Evolutionary conservation across 1,284 basidiomycete genomes (phyloP), one percentile per base, ranked within the genome.

Genomic region (Apiotrichum gamsii): DNA sequence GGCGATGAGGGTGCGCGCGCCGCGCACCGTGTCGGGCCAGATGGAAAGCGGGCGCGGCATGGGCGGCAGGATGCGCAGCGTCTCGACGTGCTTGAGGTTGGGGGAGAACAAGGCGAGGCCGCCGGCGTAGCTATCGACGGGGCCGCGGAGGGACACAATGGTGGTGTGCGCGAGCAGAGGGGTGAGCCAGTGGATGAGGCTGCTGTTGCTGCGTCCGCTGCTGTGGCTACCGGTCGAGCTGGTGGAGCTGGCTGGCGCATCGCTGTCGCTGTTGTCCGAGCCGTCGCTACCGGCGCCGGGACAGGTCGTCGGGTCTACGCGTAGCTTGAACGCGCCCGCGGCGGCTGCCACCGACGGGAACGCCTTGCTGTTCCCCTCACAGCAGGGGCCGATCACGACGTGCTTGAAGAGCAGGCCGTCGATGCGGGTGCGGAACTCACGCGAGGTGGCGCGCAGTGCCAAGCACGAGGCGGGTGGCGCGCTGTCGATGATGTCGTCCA

Each of bases 371-470:
- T 37, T 13, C 16, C 36, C 42, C n/a, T n/a, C n/a, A n/a, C n/a
- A n/a, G n/a, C n/a, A n/a, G 13, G 45, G 29, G 1, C 25, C 25
- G 3, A 43, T 15, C 2, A 20, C 16, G 16, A 49, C 28, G 37
- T 49, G 47, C 8, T 43, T 21, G 21, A 41, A 36, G 29, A 39
- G 37, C 20, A 21, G n/a, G 25, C 32, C 25, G 33, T 49, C 48
- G 9, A 29, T 16, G 9, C 31, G 29, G 38, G 48, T 46, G 6
- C 52, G 45, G 18, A 47, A 38, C 19, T 33, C 39, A 16, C 20
- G 25, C 14, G 45, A 54, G 1, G 40, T 33, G 2, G 36, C 39
- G 11, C 52, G 49, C 13, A 54, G 46, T 1, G 47, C 43, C 5
- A 54, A 19, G 0, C 43, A 40, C 5, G 43, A 34, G 1, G n/a